Evolutionary conservation across 2,329 filamentous ascomycete species (phyloP), one percentile per base, ranked within the genome.

Genomic region (Chaetomium olivaceum): DNA sequence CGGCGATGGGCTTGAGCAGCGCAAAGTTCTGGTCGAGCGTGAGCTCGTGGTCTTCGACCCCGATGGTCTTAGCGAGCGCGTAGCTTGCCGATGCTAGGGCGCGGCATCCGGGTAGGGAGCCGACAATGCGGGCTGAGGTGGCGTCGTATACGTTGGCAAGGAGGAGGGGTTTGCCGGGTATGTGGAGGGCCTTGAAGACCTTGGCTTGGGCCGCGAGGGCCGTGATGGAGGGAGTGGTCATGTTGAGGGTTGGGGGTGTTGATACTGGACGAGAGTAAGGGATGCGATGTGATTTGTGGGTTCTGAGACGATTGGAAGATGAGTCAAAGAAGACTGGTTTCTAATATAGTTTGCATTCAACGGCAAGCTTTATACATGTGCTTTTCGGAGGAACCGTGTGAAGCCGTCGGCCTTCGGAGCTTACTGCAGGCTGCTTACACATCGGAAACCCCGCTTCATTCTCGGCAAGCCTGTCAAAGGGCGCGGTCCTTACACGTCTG

Each of bases 61-160:
- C 79, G 61, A 76, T 74, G 1, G 76, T 73, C 3, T 73, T 71
- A 2, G 80, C 80, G 27, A 82, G 71, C 14, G 79, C 75, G 68
- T 75, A 81, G 67, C 76, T 79, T 1, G 77, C 79, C 9, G 80
- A 81, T 12, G 80, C 80, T 23, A 82, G 71, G 8, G 75, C 76
- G 33, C 72, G 69, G 64, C 68, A 69, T 0, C 75, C 72, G 0
- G 79, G 74, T 12, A 72, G 63, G 3, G 75, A 70, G 31, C 78
- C 77, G 54, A 83, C 73, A 16, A 76, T 66, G 5, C 69, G 67
- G 0, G 82, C 81, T 7, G 80, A 77, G 54, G 79, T 73, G 60
- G 75, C 75, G 71, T 84, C 82, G 74, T 80, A 82, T 61, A 81
- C 76, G 69, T 85, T 84, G n/a, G 80, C 77, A 3, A 84, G 73